phyloP scores from a whole-genome alignment of 805 yeast genomes.

The Metschnikowia drakensbergensis region DNA sequence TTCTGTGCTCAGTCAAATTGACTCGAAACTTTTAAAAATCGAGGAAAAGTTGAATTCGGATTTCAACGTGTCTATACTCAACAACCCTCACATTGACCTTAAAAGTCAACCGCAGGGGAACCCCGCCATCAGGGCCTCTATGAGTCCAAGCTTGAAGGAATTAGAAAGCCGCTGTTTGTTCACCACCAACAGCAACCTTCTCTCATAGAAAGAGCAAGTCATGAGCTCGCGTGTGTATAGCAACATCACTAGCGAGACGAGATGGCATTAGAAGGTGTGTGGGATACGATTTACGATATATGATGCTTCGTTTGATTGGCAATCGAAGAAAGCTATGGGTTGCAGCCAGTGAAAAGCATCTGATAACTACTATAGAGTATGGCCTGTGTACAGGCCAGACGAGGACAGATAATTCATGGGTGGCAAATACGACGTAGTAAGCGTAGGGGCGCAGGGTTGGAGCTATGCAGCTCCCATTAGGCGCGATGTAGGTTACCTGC shows the following conservation, averaged over 20 bases:
- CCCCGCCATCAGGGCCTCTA: slow-evolving; percentile 7
- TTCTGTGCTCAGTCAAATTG: slow-evolving; percentile 34
- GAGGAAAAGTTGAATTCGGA: slow-evolving; percentile 34
- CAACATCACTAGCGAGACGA: no score
- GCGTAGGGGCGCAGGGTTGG: no score
- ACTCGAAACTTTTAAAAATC: slow-evolving; percentile 34
- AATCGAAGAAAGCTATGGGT: neutral
- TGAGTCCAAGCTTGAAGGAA: slow-evolving; percentile 33
- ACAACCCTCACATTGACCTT: slow-evolving; percentile 7
- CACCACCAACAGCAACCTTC: slow-evolving; percentile 13
- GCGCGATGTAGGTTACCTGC: no score
- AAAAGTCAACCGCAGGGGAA: neutral
- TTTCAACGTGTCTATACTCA: slow-evolving; percentile 24
- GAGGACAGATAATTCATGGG: slow-evolving; percentile 1
- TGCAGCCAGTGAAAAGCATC: neutral
- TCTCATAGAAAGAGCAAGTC: neutral
- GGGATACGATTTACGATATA: neutral
- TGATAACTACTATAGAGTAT: slow-evolving; percentile 1
- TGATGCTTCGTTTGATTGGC: neutral
- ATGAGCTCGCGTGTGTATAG: no score
- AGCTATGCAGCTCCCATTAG: no score
- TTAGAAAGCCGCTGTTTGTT: slow-evolving; percentile 31
- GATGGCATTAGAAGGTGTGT: no score
- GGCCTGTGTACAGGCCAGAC: neutral
- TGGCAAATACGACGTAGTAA: neutral